Evolutionary conservation across 352 stramenopile species (phyloP), one percentile per base, ranked within the genome.

Genomic region (Pythium coloratum): DNA sequence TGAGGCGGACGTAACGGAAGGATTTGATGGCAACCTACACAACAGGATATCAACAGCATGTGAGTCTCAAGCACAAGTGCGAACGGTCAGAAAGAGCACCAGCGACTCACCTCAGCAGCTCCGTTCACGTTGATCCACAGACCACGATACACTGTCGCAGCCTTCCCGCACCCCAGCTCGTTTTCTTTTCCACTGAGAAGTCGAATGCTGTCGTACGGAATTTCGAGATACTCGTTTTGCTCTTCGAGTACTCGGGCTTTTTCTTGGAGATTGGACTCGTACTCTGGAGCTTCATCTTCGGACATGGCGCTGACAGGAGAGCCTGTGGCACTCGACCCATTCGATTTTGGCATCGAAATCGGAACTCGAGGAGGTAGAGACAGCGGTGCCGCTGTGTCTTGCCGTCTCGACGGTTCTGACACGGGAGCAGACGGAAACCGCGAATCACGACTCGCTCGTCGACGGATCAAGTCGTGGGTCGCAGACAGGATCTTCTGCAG

Each of bases 101-200:
- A 14, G 30, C 9, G 18, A 54, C 57, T 18, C 65, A 90, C 81
- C 72, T 96, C 88, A 14, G 88, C 86, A 34, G 88, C 84, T 12
- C 80, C 86, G 62, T 94, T 92, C 33, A 82, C 72, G 74, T 86
- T 92, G 64, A 95, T 92, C 88, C 88, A 96, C 34, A 96, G 71
- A 20, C 88, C 88, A 62, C 88, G 85, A 59, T 94, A 96, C 5
- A 96, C 88, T 55, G 86, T 96, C 44, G 88, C 88, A 32, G 81
- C 86, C 69, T 96, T 96, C 28, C 88, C 88, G 42, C 84, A 93
- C 3, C 88, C 88, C 16, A 96, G 71, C 53, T 96, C 88, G 64
- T 96, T 96, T 64, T 94, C 88, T 55, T 94, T 95, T 30, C 88
- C 88, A 26, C 80, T 76, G 16, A 96, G 77, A 16, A 96, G 92